phyloP scores from a whole-genome alignment of 371 early-diverging fungal genomes.

The Gilbertella persicaria region DNA sequence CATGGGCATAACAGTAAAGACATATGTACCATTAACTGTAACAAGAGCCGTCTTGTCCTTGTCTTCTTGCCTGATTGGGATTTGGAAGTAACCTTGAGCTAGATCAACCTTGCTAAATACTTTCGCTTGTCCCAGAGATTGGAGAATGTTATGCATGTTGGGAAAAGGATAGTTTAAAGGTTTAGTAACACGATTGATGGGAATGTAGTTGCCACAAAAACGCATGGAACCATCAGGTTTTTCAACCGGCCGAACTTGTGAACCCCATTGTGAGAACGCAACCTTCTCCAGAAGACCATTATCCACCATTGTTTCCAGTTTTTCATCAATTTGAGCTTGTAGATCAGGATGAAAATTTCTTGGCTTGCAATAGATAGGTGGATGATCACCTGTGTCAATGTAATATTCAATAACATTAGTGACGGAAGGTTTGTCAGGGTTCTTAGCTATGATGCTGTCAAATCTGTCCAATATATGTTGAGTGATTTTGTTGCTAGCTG shows the following conservation, averaged over 20 bases:
- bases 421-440: constrained; percentile 1
- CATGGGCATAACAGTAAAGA: constrained; percentile 17
- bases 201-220: constrained; percentile 1
- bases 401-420: constrained; percentile 2
- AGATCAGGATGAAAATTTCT: neutral
- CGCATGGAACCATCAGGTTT: constrained; percentile 7
- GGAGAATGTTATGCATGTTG: constrained; percentile 5
- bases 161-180: constrained; percentile 3
- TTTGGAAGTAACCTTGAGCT: constrained; percentile 7
- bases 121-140: constrained; percentile 3
- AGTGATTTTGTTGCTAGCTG: neutral
- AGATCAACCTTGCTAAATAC: constrained; percentile 10
- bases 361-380: constrained; percentile 3
- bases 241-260: neutral
- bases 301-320: neutral
- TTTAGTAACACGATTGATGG: neutral
- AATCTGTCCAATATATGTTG: neutral
- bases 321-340: neutral
- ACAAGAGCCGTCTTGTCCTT: constrained; percentile 1
- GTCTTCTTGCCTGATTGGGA: constrained; percentile 1
- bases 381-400: constrained; percentile 10
- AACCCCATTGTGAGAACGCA: constrained; percentile 2
- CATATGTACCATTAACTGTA: constrained; percentile 4
- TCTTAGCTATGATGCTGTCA: neutral
- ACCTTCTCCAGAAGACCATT: neutral